Evolutionary conservation across 768 basidiomycete genomes (phyloP), one percentile per base, ranked within the genome.

Genomic region (Cyclocybe aegerita): DNA sequence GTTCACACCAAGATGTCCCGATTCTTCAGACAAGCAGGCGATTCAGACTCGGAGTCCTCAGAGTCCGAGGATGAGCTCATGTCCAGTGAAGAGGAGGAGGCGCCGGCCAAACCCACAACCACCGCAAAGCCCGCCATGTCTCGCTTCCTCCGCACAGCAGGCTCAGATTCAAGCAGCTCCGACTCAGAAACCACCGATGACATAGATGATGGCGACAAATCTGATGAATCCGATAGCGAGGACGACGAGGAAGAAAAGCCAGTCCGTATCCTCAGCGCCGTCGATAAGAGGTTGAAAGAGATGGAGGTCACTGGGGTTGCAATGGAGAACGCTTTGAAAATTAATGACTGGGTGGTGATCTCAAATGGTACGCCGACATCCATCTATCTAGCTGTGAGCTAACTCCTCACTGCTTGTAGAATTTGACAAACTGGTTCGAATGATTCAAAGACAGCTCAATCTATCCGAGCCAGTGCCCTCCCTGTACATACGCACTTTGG

Each of bases 341-440:
- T 96, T 59, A 96, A 95, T 61, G 94, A 99, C 71, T 99, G 97
- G 97, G 85, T 87, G 17, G 84, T 83, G 29, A 95, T 93, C 60
- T 92, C 89, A 15, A 86, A 81, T 52, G 95, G 95, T 93, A 60
- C 49, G 83, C 67, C 15, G 41, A 33, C 39, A n/a, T 39, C 46
- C 7, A 37, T 34, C 32, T 47, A 36, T 23, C 46, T 30, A 37
- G 31, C 38, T 50, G 38, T 34, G 30, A 29, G 38, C 9, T 30
- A 23, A 15, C 11, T 34, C 8, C 44, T 41, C 39, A 43, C 40
- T 36, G 37, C 3, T 39, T 15, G 7, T 65, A 97, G 97, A 98
- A 70, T 97, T 95, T 69, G 97, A 99, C 73, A 98, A 98, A 69
- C 80, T 99, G 43, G 72, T 83, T 33, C 90, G 95, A 39, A 86